A percentile compares a stretch with the other conserved stretches of the same genome.
phyloP scores from a whole-genome alignment of 306 rosid species.

The Casuarina cunninghamiana region DNA sequence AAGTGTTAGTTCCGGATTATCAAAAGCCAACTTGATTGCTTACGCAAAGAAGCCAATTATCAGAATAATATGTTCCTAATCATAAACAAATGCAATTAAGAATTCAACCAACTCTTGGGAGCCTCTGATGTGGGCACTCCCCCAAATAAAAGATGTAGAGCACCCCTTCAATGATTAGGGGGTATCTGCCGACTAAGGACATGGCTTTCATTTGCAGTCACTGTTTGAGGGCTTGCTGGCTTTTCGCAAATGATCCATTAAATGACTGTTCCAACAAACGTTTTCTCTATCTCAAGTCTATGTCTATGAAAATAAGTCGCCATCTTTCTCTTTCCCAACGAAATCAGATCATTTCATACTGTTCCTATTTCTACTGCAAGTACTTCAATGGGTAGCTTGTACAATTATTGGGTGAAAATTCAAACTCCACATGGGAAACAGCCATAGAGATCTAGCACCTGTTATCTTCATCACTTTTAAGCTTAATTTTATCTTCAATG shows the following conservation, averaged over 20 bases:
- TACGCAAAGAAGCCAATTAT: neutral
- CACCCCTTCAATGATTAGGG: slow-evolving; percentile 21
- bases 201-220: slow-evolving; percentile 5
- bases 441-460: too few species aligned
- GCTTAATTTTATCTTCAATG: too few species aligned
- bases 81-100: neutral
- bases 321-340: neutral
- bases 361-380: neutral
- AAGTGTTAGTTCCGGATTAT: neutral
- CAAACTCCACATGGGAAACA: neutral
- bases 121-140: slow-evolving; percentile 26
- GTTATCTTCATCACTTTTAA: too few species aligned
- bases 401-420: neutral
- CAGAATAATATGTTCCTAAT: neutral
- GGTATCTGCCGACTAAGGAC: slow-evolving; percentile 18
- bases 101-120: slow-evolving; percentile 15
- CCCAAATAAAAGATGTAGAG: slow-evolving; percentile 10
- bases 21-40: neutral
- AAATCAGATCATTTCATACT: neutral
- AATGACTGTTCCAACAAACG: neutral
- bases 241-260: slow-evolving; percentile 8
- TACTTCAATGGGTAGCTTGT: neutral
- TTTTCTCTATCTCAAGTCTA: neutral
- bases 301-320: neutral
- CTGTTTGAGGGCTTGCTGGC: slow-evolving; percentile 16